Percentiles rank a stretch among this genome's conserved stretches.
Conservation (phyloP, 805 yeast genomes). For the Maudiozyma bulderi region DNA sequence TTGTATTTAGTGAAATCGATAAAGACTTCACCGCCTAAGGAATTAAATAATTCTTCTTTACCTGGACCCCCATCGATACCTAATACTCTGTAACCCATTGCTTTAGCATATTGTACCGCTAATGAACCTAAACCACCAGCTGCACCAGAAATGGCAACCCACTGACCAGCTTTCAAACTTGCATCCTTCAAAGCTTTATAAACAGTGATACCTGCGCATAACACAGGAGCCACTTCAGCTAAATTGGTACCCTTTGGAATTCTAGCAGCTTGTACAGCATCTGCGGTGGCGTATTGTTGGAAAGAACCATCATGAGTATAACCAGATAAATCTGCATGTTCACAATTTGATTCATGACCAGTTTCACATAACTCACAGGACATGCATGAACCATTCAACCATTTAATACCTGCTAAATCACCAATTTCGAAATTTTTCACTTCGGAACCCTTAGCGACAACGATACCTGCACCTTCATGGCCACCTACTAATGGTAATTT, state of each 20-base stretch:
- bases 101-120: slow-evolving; percentile 50
- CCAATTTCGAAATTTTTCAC: slow-evolving; percentile 50
- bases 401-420: slow-evolving; percentile 53
- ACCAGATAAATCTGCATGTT: slow-evolving; percentile 42
- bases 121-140: slow-evolving; percentile 55
- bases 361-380: slow-evolving; percentile 48
- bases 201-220: slow-evolving; percentile 57
- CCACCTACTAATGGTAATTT: slow-evolving; percentile 58
- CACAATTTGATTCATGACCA: slow-evolving; percentile 45
- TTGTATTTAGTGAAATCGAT: slow-evolving; percentile 45
- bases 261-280: slow-evolving; percentile 77
- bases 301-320: slow-evolving; percentile 62
- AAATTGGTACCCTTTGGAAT: slow-evolving; percentile 65
- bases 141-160: slow-evolving; percentile 54
- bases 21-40: slow-evolving; percentile 45
- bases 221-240: slow-evolving; percentile 56
- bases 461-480: slow-evolving; percentile 61
- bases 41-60: slow-evolving; percentile 36
- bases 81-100: slow-evolving; percentile 47
- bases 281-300: slow-evolving; percentile 84
- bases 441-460: slow-evolving; percentile 48
- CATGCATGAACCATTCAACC: slow-evolving; percentile 57
- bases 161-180: slow-evolving; percentile 40
- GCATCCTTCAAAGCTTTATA: slow-evolving; percentile 52
- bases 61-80: slow-evolving; percentile 51